Base-by-base conservation (phyloP, 2,329 filamentous ascomycete genomes). In the Pseudogymnoascus sp. region DNA sequence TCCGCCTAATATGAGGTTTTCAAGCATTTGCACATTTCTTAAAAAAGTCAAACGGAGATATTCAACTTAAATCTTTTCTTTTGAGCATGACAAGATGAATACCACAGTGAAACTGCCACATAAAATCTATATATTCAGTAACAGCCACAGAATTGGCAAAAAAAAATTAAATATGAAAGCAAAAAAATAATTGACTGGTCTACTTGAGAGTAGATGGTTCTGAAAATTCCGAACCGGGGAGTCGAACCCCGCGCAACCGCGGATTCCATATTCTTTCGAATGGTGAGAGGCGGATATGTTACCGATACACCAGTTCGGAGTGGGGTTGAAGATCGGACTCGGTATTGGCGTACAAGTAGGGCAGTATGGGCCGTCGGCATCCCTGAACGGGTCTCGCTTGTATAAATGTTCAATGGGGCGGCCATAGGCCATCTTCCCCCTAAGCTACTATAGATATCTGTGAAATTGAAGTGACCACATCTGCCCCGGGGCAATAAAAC, bases 211-310 rank as follows among this genome's bases (percentile, higher is more conserved):
- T 52, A 52, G 45, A 52, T 52, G 45, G 45, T 52, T 52, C 45
- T 52, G 45, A 52, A 52, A 52, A 52, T 52, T 52, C 45, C 45
- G 45, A 52, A 52, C 45, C 45, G 45, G 45, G 45, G 45, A 52
- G 45, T 52, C 45, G 45, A 52, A 52, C 45, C 45, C 45, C 45
- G 45, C 45, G 45, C 45, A 52, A 52, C 45, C 45, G 45, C 45
- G 45, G 45, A 52, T 52, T 52, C 45, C 15, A 15, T 12, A 31
- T 52, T 52, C 45, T 52, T 52, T 52, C 45, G 45, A 52, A 52
- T 52, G 45, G 45, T 52, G 45, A 52, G 45, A 52, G 45, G 45
- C 45, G 45, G 45, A 52, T 52, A 52, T 52, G 45, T 52, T 52
- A 52, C 45, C 45, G 45, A 52, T 52, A 52, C 45, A 52, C 45